Conservation (phyloP, 208 protist species). For the Trichomonas vaginalis region DNA sequence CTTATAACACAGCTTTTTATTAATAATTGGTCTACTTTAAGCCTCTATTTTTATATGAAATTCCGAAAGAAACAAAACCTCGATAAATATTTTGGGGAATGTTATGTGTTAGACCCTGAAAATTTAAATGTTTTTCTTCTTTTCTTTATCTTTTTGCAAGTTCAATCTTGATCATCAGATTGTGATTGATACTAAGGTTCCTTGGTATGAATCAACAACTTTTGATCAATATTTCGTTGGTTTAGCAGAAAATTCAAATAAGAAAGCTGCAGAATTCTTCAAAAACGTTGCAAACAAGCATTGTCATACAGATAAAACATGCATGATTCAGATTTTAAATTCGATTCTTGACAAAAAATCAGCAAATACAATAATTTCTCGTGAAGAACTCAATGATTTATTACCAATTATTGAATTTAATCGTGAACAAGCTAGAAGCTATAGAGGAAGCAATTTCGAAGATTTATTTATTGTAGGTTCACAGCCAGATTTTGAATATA, state of each 20-base stretch:
- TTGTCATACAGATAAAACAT: background rate
- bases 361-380: background rate
- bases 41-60: no score
- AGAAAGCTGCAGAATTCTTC: background rate
- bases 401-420: background rate
- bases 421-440: background rate
- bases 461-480: background rate
- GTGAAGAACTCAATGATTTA: background rate
- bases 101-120: background rate
- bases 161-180: background rate
- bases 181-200: background rate
- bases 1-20: no score
- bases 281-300: background rate
- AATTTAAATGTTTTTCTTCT: background rate
- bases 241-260: background rate
- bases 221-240: background rate
- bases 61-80: no score
- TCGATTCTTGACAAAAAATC: background rate
- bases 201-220: background rate
- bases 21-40: no score
- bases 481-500: background rate
- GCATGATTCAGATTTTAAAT: background rate
- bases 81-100: no score
- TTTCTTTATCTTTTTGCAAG: background rate
- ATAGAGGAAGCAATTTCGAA: background rate